These are phyloP conservation scores for Ceratobasidium sp. DNA, from an alignment of 1,284 basidiomycete genomes.

Conservation along the genomic window DNA sequence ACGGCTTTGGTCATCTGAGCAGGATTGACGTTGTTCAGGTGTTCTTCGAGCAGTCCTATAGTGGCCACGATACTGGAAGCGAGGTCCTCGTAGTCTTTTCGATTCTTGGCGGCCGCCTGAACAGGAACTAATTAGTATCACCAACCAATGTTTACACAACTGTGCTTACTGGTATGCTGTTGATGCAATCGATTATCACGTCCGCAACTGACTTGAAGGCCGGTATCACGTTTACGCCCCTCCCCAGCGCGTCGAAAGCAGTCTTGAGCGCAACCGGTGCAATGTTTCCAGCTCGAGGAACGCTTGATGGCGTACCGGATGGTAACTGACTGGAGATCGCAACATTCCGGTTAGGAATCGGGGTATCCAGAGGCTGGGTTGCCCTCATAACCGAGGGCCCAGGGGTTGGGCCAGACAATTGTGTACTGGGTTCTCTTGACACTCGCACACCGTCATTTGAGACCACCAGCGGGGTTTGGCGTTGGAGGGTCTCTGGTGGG, in stretches of 20 bases:
- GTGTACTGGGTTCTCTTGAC: no score
- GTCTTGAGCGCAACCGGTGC: neutral
- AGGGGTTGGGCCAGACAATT: no score
- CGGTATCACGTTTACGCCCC: neutral
- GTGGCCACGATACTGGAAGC: neutral
- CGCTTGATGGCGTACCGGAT: no score
- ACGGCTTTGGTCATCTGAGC: neutral
- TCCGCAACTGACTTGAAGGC: neutral
- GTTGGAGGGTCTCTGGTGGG: no score
- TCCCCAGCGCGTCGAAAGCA: neutral
- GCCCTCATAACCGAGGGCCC: no score
- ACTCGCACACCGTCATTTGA: no score
- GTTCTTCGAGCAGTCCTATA: neutral
- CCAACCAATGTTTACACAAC: neutral
- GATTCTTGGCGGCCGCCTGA: neutral
- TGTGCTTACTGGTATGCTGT: neutral
- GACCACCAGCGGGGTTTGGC: no score
- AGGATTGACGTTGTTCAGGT: neutral
- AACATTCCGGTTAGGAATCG: no score
- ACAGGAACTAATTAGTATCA: neutral
- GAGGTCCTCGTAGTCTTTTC: slow-evolving; percentile 1
- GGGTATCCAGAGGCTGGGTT: no score
- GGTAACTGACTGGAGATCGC: no score
- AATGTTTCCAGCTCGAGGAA: neutral
- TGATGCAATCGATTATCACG: neutral